Base-by-base conservation (phyloP, 345 rosid genomes). In the Erysimum cheiranthoides region DNA sequence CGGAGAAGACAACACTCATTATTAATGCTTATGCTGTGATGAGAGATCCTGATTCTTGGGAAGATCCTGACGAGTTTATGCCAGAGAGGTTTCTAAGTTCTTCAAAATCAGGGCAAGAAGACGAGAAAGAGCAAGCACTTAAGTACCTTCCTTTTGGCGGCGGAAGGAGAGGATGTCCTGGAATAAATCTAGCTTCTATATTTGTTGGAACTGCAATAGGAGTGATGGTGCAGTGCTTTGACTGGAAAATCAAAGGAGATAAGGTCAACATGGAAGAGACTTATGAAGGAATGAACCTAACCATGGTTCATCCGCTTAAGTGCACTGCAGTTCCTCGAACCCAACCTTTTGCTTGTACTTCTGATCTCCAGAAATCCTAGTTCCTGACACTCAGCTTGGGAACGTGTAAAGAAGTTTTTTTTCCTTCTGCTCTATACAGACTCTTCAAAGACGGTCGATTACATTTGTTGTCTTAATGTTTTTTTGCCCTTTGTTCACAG, bases 81-180 rank as follows among this genome's bases (percentile, higher is more conserved):
- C 89, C 94, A 2, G 87, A 86, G 58, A 84, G 94, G 73, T 89
- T 89, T 65, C 14, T 66, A 3, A 34, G 6, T n/a, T 43, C n/a
- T 30, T 8, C 61, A 16, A 7, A 60, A 78, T 17, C 28, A 16
- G 10, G 73, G 27, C 5, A 52, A 69, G 25, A 75, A 35, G 14
- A 62, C n/a, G 73, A 78, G 30, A 84, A 83, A 61, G 90, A 86
- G 17, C 82, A 84, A 45, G 70, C 82, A 73, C 83, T 81, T 47
- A 85, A 85, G 18, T 42, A 84, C 28, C 2, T 90, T 66, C 89
- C 89, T 2, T 90, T 90, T 5, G 96, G 89, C 11, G 73, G 84
- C 28, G 90, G 89, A 54, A 81, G 87, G 78, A 84, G 92, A 77
- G 79, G 83, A 3, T 87, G 90, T 61, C 96, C 92, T 4, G 89